These are phyloP conservation scores for Camillea tinctor DNA, from an alignment of 2,329 filamentous ascomycete genomes.

Conservation along the genomic window DNA sequence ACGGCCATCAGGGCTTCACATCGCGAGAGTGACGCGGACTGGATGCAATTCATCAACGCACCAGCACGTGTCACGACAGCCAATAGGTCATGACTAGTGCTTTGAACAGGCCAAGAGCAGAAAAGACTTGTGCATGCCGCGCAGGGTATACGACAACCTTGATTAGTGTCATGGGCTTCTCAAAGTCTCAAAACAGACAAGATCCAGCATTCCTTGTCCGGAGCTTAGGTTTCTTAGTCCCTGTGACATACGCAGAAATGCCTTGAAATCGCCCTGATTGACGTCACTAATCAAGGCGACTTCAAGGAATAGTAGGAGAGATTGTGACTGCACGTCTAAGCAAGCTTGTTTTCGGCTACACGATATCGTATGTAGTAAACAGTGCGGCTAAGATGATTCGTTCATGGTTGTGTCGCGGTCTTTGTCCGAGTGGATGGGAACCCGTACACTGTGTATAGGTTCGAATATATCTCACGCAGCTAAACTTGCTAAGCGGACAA, in stretches of 20 bases:
- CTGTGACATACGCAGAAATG: not conserved
- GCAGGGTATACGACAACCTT: not conserved
- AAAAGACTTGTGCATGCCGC: not conserved
- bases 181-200: not conserved
- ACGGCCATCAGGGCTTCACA: slow-evolving; percentile 7
- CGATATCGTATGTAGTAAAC: not conserved
- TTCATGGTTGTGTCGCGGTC: slow-evolving; percentile 5
- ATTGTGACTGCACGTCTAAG: not conserved
- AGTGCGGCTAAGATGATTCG: not conserved
- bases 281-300: not conserved
- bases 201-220: not conserved
- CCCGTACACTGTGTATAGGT: too few relatives aligned
- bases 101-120: slow-evolving; percentile 9
- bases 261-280: not conserved
- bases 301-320: not conserved
- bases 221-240: not conserved
- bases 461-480: not conserved
- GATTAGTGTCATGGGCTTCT: not conserved
- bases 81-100: slow-evolving; percentile 18
- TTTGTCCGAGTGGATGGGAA: not conserved
- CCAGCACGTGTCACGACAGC: slow-evolving; percentile 16
- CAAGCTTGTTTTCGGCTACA: not conserved
- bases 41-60: not conserved
- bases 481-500: not conserved
- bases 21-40: slow-evolving; percentile 1